Conservation (phyloP, 164 flowering plant species). For the Piper longum region DNA sequence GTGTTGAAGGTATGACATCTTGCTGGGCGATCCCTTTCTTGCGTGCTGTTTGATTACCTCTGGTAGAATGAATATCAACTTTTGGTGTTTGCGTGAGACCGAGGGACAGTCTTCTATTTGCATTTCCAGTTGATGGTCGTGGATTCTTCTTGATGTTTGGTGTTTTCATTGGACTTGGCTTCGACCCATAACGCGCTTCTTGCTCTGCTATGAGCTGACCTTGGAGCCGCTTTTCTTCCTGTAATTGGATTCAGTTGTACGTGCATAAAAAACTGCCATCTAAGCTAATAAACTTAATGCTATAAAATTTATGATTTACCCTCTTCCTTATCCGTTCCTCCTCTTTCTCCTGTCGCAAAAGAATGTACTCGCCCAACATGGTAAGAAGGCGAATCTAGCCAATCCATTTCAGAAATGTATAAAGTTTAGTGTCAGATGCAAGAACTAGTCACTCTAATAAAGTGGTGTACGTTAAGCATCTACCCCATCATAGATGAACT, state of each 20-base stretch:
- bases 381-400: constrained; percentile 58
- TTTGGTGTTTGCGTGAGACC: not conserved
- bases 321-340: constrained; percentile 62
- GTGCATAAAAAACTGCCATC: not conserved
- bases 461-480: constrained; percentile 6
- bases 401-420: not conserved
- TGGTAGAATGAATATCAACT: not conserved
- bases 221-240: constrained; percentile 85
- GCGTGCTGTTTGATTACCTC: not conserved
- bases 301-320: constrained; percentile 22
- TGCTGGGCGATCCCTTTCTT: constrained; percentile 28
- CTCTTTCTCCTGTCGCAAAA: constrained; percentile 70
- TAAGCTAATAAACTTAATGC: not conserved
- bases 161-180: constrained; percentile 1
- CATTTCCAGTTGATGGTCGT: not conserved
- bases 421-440: not conserved
- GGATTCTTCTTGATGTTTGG: not conserved
- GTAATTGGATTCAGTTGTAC: constrained; percentile 1
- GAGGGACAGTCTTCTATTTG: not conserved
- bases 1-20: constrained; percentile 24
- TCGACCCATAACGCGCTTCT: constrained; percentile 1
- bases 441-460: not conserved
- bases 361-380: constrained; percentile 73
- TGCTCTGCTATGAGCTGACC: constrained; percentile 2
- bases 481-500: constrained; percentile 63